phyloP scores from a whole-genome alignment of 2,329 filamentous ascomycete genomes.

The Clonostachys rhizophaga region DNA sequence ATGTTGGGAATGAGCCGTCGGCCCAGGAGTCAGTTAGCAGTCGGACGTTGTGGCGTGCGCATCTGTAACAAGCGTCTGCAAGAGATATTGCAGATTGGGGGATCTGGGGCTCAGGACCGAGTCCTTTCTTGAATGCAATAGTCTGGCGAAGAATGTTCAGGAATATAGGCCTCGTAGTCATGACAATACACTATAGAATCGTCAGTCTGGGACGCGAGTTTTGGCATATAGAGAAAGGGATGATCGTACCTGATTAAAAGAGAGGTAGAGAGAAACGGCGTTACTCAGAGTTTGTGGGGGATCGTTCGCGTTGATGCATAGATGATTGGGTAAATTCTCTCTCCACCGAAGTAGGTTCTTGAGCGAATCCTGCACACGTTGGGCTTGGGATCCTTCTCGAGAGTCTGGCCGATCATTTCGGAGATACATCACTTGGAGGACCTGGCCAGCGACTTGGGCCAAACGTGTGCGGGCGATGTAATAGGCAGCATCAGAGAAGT shows the following conservation, averaged over 20 bases:
- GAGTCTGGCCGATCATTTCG: slow-evolving; percentile 6
- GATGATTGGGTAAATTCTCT: slow-evolving; percentile 18
- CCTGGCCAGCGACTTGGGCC: slow-evolving; percentile 19
- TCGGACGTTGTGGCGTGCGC: slow-evolving; percentile 34
- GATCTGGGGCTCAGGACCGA: slow-evolving; percentile 12
- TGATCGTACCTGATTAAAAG: slow-evolving; percentile 18
- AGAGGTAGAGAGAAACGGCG: slow-evolving; percentile 22
- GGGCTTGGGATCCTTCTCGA: slow-evolving; percentile 15
- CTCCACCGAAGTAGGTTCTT: slow-evolving; percentile 21
- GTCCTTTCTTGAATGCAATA: slow-evolving; percentile 11
- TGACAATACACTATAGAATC: slow-evolving; percentile 18
- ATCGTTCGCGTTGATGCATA: slow-evolving; percentile 14
- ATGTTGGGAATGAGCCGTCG: slow-evolving; percentile 37
- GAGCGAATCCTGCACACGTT: slow-evolving; percentile 21
- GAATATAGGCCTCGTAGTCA: slow-evolving; percentile 24
- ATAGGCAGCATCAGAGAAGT: slow-evolving; percentile 23
- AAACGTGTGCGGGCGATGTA: slow-evolving; percentile 28
- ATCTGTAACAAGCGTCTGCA: slow-evolving; percentile 36
- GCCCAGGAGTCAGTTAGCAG: slow-evolving; percentile 38
- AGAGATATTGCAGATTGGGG: slow-evolving; percentile 26
- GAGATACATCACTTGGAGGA: slow-evolving; percentile 23
- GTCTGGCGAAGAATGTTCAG: slow-evolving; percentile 23
- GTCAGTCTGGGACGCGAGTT: background rate
- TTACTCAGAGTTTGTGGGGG: slow-evolving; percentile 11
- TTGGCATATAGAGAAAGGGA: background rate